phyloP scores from a whole-genome alignment of 495 filamentous ascomycete species.

The Aspergillus haitiensis region DNA sequence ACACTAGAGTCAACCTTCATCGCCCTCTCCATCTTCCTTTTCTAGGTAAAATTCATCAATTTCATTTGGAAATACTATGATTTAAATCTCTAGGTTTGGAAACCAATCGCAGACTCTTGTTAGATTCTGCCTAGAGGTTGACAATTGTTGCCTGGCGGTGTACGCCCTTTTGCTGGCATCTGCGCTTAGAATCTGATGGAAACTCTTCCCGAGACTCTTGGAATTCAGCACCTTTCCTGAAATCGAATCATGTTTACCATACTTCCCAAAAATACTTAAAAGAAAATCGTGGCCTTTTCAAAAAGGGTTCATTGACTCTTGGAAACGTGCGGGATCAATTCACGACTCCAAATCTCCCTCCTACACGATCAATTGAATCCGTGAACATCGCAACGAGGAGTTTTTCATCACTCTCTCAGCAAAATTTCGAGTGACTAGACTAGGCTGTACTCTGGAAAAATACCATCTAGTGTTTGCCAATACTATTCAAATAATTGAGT shows the following conservation, averaged over 20 bases:
- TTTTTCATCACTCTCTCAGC: neutral
- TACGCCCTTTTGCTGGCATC: constrained; percentile 22
- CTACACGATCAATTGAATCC: constrained; percentile 1
- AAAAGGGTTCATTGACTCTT: constrained; percentile 4
- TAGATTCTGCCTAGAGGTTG: neutral
- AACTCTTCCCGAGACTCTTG: constrained; percentile 4
- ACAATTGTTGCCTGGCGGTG: constrained; percentile 11
- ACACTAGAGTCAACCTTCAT: no score
- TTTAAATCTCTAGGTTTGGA: no score
- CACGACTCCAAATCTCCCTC: neutral
- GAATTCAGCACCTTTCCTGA: neutral
- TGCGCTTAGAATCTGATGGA: constrained; percentile 27
- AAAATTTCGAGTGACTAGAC: neutral
- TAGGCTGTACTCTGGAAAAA: neutral
- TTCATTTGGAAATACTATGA: no score
- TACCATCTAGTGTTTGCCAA: neutral
- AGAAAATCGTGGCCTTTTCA: neutral
- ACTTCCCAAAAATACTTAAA: neutral
- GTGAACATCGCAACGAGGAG: neutral
- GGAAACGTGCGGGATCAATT: neutral
- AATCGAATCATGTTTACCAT: constrained; percentile 5
- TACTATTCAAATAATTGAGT: neutral
- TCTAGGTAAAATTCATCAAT: no score
- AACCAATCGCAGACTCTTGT: no score
- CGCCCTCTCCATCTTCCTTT: no score